Conservation (phyloP, 208 protist genomes). For the Acanthamoeba healyi region DNA sequence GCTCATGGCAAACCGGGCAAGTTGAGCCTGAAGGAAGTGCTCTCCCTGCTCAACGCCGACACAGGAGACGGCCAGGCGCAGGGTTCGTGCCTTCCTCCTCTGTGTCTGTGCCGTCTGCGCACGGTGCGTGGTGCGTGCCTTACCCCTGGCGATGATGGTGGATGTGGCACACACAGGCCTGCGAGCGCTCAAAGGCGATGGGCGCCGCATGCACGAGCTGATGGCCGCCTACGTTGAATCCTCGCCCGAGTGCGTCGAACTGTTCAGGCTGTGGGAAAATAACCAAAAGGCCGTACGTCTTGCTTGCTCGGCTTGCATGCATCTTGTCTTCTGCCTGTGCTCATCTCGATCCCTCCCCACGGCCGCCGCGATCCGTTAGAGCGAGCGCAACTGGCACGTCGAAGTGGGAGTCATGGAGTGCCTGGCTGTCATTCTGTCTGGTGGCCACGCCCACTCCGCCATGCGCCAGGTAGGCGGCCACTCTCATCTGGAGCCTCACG, state of each 20-base stretch:
- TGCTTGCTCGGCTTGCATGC: not conserved
- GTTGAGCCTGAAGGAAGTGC: not conserved
- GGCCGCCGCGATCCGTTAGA: not conserved
- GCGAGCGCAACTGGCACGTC: not conserved
- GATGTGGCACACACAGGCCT: not conserved
- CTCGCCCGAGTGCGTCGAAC: conserved; percentile 36
- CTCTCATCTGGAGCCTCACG: not conserved
- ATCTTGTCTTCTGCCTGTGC: no score
- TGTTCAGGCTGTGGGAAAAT: conserved; percentile 10
- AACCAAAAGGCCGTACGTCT: not conserved
- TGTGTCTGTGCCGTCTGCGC: not conserved
- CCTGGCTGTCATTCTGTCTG: not conserved
- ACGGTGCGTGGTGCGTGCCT: not conserved
- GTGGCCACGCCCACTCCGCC: not conserved
- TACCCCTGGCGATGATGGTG: not conserved
- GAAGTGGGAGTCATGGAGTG: conserved; percentile 20
- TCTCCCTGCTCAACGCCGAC: conserved; percentile 14
- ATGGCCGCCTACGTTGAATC: conserved; percentile 20
- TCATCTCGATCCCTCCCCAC: not conserved
- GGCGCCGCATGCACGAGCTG: not conserved
- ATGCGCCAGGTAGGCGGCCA: not conserved
- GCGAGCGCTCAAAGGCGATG: not conserved
- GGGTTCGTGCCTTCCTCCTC: not conserved
- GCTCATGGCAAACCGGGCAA: not conserved
- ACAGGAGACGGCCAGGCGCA: not conserved